Base-by-base conservation (phyloP, 2,329 filamentous ascomycete genomes). In the Clonostachys rhizophaga region DNA sequence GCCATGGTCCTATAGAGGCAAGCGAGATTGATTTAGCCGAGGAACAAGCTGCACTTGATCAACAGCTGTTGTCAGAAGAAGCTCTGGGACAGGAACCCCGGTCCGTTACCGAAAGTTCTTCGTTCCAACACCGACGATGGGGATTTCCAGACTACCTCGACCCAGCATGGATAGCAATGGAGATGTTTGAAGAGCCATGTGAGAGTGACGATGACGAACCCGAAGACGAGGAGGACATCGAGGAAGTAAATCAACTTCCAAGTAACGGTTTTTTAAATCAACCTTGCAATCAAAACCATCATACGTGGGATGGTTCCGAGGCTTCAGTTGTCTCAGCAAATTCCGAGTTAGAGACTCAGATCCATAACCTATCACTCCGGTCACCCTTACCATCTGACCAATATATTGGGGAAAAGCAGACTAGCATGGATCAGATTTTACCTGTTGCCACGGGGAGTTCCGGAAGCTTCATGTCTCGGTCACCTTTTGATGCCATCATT, bases 101-200 rank as follows among this genome's bases (percentile, higher is more conserved):
- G 4, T 3, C 24, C 8, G 9, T 30, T 30, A 30, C 24, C 24
- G 24, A 30, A 30, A 30, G 24, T 10, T 30, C 10, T 30, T 30
- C 24, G 8, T 30, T 30, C 24, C 24, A 30, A 30, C 24, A 47
- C 20, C 41, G 43, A n/a, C 51, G 46, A 11, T 57, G 53, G 42
- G 57, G 50, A 20, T 56, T 95, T 4, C 89, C 90, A 1, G 74
- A 76, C 2, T 86, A 91, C 50, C 72, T 96, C 1, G 91, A 96
- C 55, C 83, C 87, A 0, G 91, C 95, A 64, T 96, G 91, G 91
- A 80, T 96, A 53, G 91, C 91, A 0, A 81, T 96, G 14, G 90
- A 96, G 61, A 88, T 96, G 1, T 94, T 86, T 60, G 78, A 81
- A 14, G 14, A 74, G 5, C 24, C 24, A 30, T 30, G 24, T 30